Base-by-base conservation (phyloP, 208 protist species). In the Leishmania amazonensis region DNA sequence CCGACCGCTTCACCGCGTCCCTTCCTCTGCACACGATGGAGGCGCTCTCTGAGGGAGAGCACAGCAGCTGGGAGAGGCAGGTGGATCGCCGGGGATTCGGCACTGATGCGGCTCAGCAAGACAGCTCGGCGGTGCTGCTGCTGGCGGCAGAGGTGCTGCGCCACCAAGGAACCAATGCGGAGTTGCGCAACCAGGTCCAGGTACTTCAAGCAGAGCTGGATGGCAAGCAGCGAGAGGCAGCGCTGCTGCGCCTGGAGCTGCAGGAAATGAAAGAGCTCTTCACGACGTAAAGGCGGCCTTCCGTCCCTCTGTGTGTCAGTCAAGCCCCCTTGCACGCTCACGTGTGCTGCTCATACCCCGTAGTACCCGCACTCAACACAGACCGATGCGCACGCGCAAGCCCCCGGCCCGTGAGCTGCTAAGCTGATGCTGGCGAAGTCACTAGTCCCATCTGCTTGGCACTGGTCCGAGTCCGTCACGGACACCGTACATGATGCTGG, bases 171-270 rank as follows among this genome's bases (percentile, higher is more conserved):
- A 77, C 79, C 9, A 96, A 95, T 77, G 78, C 87, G 31, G 88
- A 94, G 53, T 83, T 97, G 62, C 89, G 90, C 4, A 85, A 88
- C 17, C 79, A 92, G 54, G 84, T 97, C 42, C 87, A 90, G 0
- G 60, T 90, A 13, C 83, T 92, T 35, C 81, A 90, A 49, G 80
- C 84, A 9, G 80, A 90, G 68, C 78, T 95, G 47, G 91, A 97
- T 60, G 71, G 79, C 3, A 92, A 95, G 67, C 70, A 88, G 65
- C 89, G 89, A 8, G 92, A 95, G 78, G 71, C 88, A 38, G 88
- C 91, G 8, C 85, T 95, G 83, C 72, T 97, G 65, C 92, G 94
- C 0, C 58, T 91, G 24, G 91, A 97, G 78, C 80, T 97, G 17
- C 78, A 94, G 15, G 85, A 94, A 47, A 84, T 93, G 74, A 84